Base-by-base conservation (phyloP, 495 filamentous ascomycete genomes). In the Aspergillus affinis region DNA sequence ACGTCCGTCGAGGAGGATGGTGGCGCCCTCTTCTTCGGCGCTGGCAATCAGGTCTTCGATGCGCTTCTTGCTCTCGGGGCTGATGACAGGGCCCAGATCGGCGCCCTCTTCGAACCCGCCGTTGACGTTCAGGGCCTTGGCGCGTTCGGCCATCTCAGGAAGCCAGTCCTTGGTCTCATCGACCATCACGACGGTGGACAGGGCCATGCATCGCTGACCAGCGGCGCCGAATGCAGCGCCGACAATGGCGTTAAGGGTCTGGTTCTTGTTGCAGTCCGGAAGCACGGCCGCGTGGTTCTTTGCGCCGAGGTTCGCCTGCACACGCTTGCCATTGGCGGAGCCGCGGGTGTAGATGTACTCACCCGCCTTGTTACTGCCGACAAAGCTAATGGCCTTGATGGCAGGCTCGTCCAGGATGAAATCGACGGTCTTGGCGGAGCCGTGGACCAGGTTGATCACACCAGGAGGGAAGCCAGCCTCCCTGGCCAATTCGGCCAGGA, bases 301-400 rank as follows among this genome's bases (percentile, higher is more conserved):
- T 48, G 94, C 94, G 21, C 94, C 94, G 55, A 99, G 78, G 74
- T 99, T 99, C 67, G 94, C 94, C 77, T 99, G 94, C n/a, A 97
- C 93, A 65, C 86, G 84, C 76, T 89, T 89, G 56, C 94, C 94
- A 68, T 97, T 93, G 63, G 93, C 93, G 8, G 92, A 95, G 19
- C 85, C 95, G 51, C 93, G 89, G 50, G 84, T 74, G 75, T 89
- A 98, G 74, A 99, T 99, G 76, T 99, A 99, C 75, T 98, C 91
- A 63, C 94, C 94, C 17, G 94, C 94, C 74, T 90, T 89, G 82
- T 98, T 98, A 76, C 91, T 88, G 47, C 94, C 94, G 48, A 99
- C 94, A 62, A 99, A 99, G 78, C 86, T 90, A 66, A 99, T 88
- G n/a, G 94, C 94, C 83, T 98, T 98, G 80, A 99, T 96, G 53